These are phyloP conservation scores for Rhizopogon sp. DNA, from an alignment of 768 basidiomycete genomes.

Conservation along the genomic window DNA sequence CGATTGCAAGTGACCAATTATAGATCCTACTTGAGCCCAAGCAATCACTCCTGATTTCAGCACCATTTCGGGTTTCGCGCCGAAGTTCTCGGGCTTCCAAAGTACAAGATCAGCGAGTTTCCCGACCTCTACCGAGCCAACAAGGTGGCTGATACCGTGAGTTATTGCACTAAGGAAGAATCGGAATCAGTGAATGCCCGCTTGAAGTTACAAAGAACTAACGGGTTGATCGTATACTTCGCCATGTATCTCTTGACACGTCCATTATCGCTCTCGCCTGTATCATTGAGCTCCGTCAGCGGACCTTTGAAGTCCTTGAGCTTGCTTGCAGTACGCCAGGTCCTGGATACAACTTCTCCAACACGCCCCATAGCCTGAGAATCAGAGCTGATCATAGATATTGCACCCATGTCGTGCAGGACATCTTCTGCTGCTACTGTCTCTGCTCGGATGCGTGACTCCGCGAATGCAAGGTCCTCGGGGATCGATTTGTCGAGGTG, in stretches of 20 bases:
- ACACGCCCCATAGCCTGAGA: slow-evolving; percentile 99
- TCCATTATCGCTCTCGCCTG: slow-evolving; percentile 55
- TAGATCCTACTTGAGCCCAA: slow-evolving; percentile 68
- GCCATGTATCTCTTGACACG: slow-evolving; percentile 93
- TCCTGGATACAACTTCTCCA: slow-evolving; percentile 87
- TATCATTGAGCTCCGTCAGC: slow-evolving; percentile 51
- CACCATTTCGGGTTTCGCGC: slow-evolving; percentile 88
- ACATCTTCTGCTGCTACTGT: slow-evolving; percentile 98
- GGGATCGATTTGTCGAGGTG: slow-evolving; percentile 89
- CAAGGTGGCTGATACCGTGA: slow-evolving; percentile 84
- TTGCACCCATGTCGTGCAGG: slow-evolving; percentile 87
- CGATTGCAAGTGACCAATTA: not conserved
- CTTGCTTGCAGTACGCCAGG: slow-evolving; percentile 97
- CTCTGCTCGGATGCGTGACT: slow-evolving; percentile 94
- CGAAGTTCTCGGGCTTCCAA: slow-evolving; percentile 95
- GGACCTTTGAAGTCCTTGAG: slow-evolving; percentile 80
- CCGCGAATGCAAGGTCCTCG: slow-evolving; percentile 94
- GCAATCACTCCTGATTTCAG: slow-evolving; percentile 93
- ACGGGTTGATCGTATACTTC: slow-evolving; percentile 98
- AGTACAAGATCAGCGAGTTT: slow-evolving; percentile 91
- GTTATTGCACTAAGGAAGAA: slow-evolving; percentile 70
- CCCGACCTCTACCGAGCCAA: slow-evolving; percentile 80
- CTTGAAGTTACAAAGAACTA: slow-evolving; percentile 26
- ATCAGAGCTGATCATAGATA: slow-evolving; percentile 95
- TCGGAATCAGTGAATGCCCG: not conserved